Conservation (phyloP, 1,139 yeast species). For the Geotrichum citri-aurantii region DNA sequence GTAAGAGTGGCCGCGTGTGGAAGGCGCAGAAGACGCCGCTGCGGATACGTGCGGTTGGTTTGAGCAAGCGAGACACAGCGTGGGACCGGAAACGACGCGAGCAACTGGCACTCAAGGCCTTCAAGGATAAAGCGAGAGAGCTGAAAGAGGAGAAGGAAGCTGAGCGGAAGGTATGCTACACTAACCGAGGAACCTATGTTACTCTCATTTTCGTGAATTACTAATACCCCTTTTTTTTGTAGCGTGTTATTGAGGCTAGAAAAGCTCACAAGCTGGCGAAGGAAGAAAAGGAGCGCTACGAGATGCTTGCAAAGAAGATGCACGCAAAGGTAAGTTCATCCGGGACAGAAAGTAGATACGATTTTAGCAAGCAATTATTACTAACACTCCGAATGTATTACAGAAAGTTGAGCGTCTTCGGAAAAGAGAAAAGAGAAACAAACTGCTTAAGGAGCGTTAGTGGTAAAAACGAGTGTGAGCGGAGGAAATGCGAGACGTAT, state of each 20-base stretch:
- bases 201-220: no score
- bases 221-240: background rate
- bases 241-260: conserved; percentile 27
- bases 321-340: conserved; percentile 33
- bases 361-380: background rate
- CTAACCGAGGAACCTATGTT: background rate
- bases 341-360: background rate
- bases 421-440: conserved; percentile 41
- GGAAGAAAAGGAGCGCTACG: conserved; percentile 41
- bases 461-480: background rate
- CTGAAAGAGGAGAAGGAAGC: conserved; percentile 37
- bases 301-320: conserved; percentile 38
- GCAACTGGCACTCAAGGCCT: conserved; percentile 27
- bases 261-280: conserved; percentile 37
- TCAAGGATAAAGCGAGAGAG: conserved; percentile 36
- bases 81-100: conserved; percentile 36
- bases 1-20: conserved; percentile 34
- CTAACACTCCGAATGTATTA: background rate
- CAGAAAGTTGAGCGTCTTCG: conserved; percentile 37
- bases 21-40: conserved; percentile 35
- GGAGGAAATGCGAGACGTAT: background rate
- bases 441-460: conserved; percentile 40
- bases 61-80: conserved; percentile 23
- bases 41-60: conserved; percentile 29
- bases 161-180: conserved; percentile 26